Base-by-base conservation (phyloP, 2,329 filamentous ascomycete genomes). In the Diaporthe nobilis region DNA sequence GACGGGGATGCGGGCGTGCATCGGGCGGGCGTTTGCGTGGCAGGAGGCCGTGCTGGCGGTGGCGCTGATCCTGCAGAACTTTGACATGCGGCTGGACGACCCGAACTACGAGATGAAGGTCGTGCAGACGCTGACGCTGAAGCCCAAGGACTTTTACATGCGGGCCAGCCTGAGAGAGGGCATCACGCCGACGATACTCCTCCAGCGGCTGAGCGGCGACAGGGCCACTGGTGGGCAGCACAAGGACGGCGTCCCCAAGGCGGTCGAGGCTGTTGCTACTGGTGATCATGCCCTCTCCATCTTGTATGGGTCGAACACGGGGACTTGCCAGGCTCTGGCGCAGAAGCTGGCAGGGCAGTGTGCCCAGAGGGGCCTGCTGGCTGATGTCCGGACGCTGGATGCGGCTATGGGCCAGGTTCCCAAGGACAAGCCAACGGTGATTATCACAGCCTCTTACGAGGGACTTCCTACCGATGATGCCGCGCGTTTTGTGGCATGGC, bases 11-110 rank as follows among this genome's bases (percentile, higher is more conserved):
- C 86, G 94, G 73, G 92, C 86, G 0, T 96, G 94, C 78, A 95
- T 95, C 77, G 94, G 94, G 6, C 86, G 93, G 1, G 88, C 90
- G 0, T 95, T 95, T 80, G 93, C 94, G 1, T 94, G 92, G 92
- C 94, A 96, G 80, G 94, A 96, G 83, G 87, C 89, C 3, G 81
- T 93, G 8, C 84, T 94, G 1, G 88, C 89, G 12, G 85, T 92
- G 78, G 90, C 91, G 0, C 87, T 93, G 79, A 81, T 94, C 20
- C 85, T 95, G 75, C 93, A 94, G 79, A 94, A 92, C 79, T 94
- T 95, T 84, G 89, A 94, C 78, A 90, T 95, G 75, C 86, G 87
- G 61, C 82, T 92, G 73, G 89, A 89, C 53, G 89, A 95, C 76
- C 89, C 92, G 0, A 86, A 85, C 77, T 94, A 94, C 78, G 81